Conservation (phyloP, 2,329 filamentous ascomycete genomes). For the Fusarium longipes region DNA sequence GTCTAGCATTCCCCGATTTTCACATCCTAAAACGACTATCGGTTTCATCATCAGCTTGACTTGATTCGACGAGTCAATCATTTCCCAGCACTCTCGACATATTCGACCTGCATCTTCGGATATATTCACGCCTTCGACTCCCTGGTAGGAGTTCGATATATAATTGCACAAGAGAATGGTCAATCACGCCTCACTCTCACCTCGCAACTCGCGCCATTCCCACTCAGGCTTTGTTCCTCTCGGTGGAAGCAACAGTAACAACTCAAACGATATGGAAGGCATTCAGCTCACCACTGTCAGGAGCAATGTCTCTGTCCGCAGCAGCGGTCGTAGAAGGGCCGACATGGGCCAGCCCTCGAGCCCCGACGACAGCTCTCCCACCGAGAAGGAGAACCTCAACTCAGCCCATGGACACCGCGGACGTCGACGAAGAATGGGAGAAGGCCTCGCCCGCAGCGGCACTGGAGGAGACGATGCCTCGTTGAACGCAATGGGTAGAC, state of each 20-base stretch:
- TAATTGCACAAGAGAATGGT: conserved; percentile 40
- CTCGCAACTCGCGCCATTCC: conserved; percentile 52
- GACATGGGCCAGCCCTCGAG: conserved; percentile 49
- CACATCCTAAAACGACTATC: conserved; percentile 29
- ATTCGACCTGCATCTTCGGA: conserved; percentile 23
- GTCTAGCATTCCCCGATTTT: conserved; percentile 23
- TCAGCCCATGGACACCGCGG: conserved; percentile 52
- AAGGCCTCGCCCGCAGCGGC: conserved; percentile 56
- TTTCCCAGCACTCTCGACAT: conserved; percentile 23
- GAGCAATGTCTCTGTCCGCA: conserved; percentile 62
- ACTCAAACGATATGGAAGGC: conserved; percentile 53
- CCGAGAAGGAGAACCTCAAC: conserved; percentile 60
- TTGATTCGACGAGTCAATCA: conserved; percentile 26
- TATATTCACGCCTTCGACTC: conserved; percentile 28
- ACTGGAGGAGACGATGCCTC: conserved; percentile 67
- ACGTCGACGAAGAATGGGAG: conserved; percentile 62
- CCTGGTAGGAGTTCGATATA: conserved; percentile 41
- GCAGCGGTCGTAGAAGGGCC: conserved; percentile 59
- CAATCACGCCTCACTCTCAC: conserved; percentile 50
- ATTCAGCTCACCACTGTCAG: conserved; percentile 68
- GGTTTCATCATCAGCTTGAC: conserved; percentile 36
- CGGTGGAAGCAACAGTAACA: conserved; percentile 45
- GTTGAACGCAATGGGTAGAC: conserved; percentile 72
- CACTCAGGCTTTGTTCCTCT: conserved; percentile 60
- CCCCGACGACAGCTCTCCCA: conserved; percentile 48